Conservation (phyloP, 306 rosid genomes). For the Acacia acuminata region DNA sequence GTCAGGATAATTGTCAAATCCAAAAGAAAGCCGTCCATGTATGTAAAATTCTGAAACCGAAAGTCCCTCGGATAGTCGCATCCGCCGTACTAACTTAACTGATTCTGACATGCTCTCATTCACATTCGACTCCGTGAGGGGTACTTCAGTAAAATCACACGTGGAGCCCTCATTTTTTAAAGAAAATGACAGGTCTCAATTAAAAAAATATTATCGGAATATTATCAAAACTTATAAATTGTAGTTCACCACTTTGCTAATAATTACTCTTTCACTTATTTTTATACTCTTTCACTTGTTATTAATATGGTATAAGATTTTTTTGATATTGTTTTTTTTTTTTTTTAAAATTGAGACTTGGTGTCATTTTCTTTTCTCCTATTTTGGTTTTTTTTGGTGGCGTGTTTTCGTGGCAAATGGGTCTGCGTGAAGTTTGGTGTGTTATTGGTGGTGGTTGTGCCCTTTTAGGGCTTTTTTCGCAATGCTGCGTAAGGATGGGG, state of each 20-base stretch:
- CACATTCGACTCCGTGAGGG: slow-evolving; percentile 9
- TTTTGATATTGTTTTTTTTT: no score
- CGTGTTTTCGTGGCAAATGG: slow-evolving; percentile 42
- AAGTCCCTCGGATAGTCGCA: slow-evolving; percentile 10
- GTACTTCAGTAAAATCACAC: slow-evolving; percentile 34
- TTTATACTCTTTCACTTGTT: no score
- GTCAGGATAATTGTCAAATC: background rate
- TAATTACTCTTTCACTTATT: no score
- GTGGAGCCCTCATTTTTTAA: slow-evolving; percentile 4
- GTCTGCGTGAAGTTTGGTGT: slow-evolving; percentile 41
- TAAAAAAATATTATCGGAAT: no score
- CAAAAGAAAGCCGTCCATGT: background rate
- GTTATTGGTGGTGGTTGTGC: slow-evolving; percentile 56
- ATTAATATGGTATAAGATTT: no score
- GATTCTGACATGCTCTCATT: background rate
- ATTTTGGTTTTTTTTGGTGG: slow-evolving; percentile 40
- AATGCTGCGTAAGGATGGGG: background rate
- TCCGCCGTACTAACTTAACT: background rate
- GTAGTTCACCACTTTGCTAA: no score
- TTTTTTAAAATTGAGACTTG: no score
- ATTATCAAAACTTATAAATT: no score
- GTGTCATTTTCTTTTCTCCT: slow-evolving; percentile 23
- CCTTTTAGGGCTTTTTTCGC: background rate
- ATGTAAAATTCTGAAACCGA: background rate
- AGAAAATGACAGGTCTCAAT: no score